Evolutionary conservation across 2,329 filamentous ascomycete species (phyloP), one percentile per base, ranked within the genome.

Genomic region (Ramichloridium luteum): DNA sequence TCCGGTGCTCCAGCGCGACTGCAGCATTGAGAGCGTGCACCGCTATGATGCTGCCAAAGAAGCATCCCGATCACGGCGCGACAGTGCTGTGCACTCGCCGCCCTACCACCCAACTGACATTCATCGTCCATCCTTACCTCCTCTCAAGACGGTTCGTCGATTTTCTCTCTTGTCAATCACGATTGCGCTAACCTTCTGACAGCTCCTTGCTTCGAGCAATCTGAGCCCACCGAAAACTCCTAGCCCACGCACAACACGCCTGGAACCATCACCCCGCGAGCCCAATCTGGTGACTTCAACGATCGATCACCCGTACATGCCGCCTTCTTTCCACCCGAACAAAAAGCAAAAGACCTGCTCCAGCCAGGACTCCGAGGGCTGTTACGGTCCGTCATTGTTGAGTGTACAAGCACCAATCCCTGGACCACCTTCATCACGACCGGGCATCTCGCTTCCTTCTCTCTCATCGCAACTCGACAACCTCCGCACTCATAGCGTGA

Each of bases 241-340:
- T 6, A 47, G 43, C n/a, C 38, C 40, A 12, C 37, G 42, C 18
- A 36, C 28, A 26, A 38, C 34, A 14, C 28, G 41, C 12, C 39
- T 43, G 12, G 51, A 53, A 27, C 45, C 45, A 12, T 41, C 39
- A 10, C 51, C 51, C 6, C 41, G 47, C 18, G 53, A 56, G 40
- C 51, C 53, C 8, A 8, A 8, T 4, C 38, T 41, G 2, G 49
- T 48, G 37, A 46, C 44, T 13, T 40, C 46, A 9, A 40, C 42
- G 10, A 51, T 23, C n/a, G 20, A n/a, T 8, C 20, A 8, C n/a
- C n/a, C 48, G 2, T 54, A 51, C 45, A 54, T 53, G 33, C 53
- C 53, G 10, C 44, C 47, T 10, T 41, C 50, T 13, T 39, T 56
- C 1, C 55, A 56, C 32, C 53, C 53, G 3, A 52, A 53, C 42